These are phyloP conservation scores for Mycogone perniciosa DNA, from an alignment of 2,329 filamentous ascomycete genomes.

Conservation along the genomic window DNA sequence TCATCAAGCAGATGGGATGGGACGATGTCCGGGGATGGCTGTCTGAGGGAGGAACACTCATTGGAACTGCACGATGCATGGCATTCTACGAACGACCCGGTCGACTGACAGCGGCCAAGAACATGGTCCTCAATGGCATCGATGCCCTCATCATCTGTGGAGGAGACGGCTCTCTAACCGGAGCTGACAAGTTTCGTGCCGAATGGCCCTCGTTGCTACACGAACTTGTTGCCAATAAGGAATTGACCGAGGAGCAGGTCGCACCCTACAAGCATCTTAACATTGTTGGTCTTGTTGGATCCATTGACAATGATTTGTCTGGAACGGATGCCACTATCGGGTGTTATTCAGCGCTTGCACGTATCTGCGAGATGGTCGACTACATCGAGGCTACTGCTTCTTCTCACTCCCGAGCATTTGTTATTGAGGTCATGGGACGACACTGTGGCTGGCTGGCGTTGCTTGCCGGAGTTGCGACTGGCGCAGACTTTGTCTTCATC, in stretches of 20 bases:
- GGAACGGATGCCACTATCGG: constrained; percentile 97
- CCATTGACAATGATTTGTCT: constrained; percentile 97
- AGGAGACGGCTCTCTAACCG: constrained; percentile 92
- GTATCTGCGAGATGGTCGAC: constrained; percentile 94
- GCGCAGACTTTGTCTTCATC: constrained; percentile 94
- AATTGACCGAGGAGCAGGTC: constrained; percentile 65
- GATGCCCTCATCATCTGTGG: constrained; percentile 95
- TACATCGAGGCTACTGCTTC: constrained; percentile 93
- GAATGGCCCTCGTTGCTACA: constrained; percentile 87
- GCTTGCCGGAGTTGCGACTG: constrained; percentile 91
- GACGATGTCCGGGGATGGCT: constrained; percentile 91
- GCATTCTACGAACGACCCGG: constrained; percentile 85
- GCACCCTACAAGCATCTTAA: constrained; percentile 80
- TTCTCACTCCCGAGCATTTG: constrained; percentile 92
- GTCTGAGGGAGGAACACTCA: constrained; percentile 89
- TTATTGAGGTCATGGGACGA: constrained; percentile 96
- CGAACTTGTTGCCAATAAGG: constrained; percentile 70
- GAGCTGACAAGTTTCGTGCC: constrained; percentile 83
- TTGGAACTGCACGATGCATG: constrained; percentile 90
- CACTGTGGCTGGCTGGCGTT: constrained; percentile 97
- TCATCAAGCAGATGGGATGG: constrained; percentile 86
- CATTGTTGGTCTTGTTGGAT: constrained; percentile 92
- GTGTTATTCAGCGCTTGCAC: constrained; percentile 85
- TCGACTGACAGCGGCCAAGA: constrained; percentile 80
- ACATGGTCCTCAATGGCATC: constrained; percentile 88